Evolutionary conservation across 257 asterid species (phyloP), one percentile per base, ranked within the genome.

Genomic region (Dorcoceras hygrometricum): DNA sequence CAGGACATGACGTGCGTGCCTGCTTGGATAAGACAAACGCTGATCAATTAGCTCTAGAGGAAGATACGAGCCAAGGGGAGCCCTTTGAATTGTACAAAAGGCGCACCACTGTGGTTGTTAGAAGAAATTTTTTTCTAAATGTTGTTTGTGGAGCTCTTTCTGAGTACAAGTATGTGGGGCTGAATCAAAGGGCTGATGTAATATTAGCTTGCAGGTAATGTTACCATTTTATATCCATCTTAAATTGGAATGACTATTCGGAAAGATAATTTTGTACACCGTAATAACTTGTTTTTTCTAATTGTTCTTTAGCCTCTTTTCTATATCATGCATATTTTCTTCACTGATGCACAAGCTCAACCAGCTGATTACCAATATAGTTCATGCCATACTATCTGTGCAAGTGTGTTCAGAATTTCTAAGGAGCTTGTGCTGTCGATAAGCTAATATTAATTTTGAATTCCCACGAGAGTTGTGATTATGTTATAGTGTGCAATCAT

Each of bases 171-270:
- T 94, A 90, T 74, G 83, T 94, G 71, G 99, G 97, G 46, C 95
- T 91, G 60, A 85, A 94, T 73, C 99, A 94, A 81, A 86, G 97
- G 89, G 96, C 88, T 74, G 97, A 94, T 75, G 80, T 94, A 76
- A 70, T 77, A 59, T 77, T 85, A 66, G 99, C 99, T 78, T 94
- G 97, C 95, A 90, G 97, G 99, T 94, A 87, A 3, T n/a, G 62
- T 36, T 60, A 71, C 58, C 63, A 34, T 79, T 56, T 23, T 59
- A 10, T 9, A 24, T 22, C 25, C 23, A 24, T 71, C 58, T 31
- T 29, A 53, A 23, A n/a, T 22, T 55, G 36, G 7, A 20, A 28
- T 29, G 25, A 56, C 66, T 55, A 26, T 14, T 76, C 32, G 34
- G 14, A 16, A 51, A 34, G 58, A 16, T 19, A 34, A 23, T 67